phyloP scores from a whole-genome alignment of 2,329 filamentous ascomycete species.

The Botrytis paeoniae region DNA sequence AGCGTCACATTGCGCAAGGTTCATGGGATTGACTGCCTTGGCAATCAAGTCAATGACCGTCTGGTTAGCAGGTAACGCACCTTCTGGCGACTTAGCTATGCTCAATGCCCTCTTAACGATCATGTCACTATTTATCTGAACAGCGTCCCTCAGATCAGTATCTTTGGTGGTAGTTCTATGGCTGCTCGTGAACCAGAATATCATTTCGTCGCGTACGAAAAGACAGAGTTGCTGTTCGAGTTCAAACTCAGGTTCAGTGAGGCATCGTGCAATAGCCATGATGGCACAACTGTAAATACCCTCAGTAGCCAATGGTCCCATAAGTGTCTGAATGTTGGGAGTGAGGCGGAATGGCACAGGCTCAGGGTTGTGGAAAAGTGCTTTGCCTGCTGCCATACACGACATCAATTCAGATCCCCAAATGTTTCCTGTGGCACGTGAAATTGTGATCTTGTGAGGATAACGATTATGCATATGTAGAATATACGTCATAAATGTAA shows the following conservation, averaged over 20 bases:
- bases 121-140: constrained; percentile 82
- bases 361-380: constrained; percentile 92
- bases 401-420: constrained; percentile 96
- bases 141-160: constrained; percentile 65
- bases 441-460: constrained; percentile 92
- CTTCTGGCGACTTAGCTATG: constrained; percentile 68
- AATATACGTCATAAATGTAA: constrained; percentile 98
- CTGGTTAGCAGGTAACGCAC: constrained; percentile 90
- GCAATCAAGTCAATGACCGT: constrained; percentile 93
- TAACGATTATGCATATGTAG: constrained; percentile 96
- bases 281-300: constrained; percentile 93
- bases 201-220: constrained; percentile 97
- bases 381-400: constrained; percentile 77
- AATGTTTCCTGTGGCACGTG: constrained; percentile 82
- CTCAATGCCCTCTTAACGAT: constrained; percentile 89
- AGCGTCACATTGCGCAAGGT: constrained; percentile 82
- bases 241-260: constrained; percentile 85
- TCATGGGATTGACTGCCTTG: constrained; percentile 88
- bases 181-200: constrained; percentile 86
- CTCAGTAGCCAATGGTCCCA: constrained; percentile 94
- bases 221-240: constrained; percentile 93
- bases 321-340: constrained; percentile 90
- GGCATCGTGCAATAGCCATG: constrained; percentile 92
- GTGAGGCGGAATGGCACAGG: constrained; percentile 96
- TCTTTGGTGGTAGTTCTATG: constrained; percentile 67